Evolutionary conservation across 2,329 filamentous ascomycete species (phyloP).

Genomic region (Colletotrichum cuscutae): DNA sequence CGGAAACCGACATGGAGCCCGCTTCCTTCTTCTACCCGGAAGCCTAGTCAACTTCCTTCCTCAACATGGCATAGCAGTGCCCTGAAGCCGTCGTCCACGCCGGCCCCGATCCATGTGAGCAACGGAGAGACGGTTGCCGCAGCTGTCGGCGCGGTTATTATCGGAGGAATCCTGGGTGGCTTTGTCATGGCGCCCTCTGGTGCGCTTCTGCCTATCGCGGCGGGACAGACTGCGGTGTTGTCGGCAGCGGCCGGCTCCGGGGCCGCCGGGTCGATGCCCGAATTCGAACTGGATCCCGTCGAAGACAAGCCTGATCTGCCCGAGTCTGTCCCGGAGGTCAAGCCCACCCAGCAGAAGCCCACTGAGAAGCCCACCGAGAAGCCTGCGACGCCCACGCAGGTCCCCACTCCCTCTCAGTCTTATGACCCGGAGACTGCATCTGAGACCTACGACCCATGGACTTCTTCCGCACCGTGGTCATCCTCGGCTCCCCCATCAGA

Average conservation of each 20-base stretch:
- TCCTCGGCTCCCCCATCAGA: not conserved
- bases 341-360: not conserved
- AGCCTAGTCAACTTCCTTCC: not conserved
- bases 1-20: too few species aligned
- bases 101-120: not conserved
- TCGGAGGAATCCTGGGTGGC: not conserved
- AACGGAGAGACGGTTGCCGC: not conserved
- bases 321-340: not conserved
- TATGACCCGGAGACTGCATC: not conserved
- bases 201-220: not conserved
- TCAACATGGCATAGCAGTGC: not conserved
- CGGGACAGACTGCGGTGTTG: not conserved
- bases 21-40: not conserved
- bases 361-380: not conserved
- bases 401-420: not conserved
- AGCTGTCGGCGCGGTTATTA: not conserved
- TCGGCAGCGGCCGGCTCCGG: not conserved
- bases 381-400: not conserved
- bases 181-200: not conserved
- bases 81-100: not conserved
- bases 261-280: not conserved
- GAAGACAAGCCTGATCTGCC: not conserved
- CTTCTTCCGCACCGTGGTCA: not conserved
- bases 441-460: not conserved
- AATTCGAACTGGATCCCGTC: not conserved